These are phyloP conservation scores for Tricholoma flavovirens DNA, from an alignment of 768 basidiomycete genomes.

Conservation along the genomic window DNA sequence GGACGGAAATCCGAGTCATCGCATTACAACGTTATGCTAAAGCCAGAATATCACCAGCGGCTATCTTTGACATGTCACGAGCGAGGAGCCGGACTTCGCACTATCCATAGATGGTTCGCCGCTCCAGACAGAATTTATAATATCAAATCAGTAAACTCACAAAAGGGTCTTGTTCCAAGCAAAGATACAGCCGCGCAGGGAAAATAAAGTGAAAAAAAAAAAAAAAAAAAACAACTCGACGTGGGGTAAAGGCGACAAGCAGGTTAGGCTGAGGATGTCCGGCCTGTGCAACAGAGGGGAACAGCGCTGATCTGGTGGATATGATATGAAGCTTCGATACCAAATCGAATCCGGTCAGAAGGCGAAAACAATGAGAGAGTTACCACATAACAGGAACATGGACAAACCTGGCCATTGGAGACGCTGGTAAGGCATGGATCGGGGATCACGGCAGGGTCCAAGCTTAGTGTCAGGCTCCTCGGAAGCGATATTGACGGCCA, in stretches of 20 bases:
- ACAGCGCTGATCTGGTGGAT: background rate
- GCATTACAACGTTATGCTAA: background rate
- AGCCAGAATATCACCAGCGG: background rate
- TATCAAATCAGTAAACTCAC: background rate
- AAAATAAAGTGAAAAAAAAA: no score
- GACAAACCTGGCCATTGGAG: constrained; percentile 1
- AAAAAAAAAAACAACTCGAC: background rate
- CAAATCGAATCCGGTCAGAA: background rate
- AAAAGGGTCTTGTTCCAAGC: background rate
- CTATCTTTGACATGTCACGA: background rate
- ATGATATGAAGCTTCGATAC: background rate
- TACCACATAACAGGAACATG: background rate
- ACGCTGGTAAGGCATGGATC: background rate
- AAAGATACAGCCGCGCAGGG: no score
- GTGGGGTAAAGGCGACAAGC: no score
- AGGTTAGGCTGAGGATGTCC: background rate
- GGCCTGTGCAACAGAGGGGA: background rate
- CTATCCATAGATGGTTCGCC: background rate
- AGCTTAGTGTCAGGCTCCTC: constrained; percentile 12
- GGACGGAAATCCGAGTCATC: constrained; percentile 1
- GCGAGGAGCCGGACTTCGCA: background rate
- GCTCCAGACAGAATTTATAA: background rate
- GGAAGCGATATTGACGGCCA: constrained; percentile 18
- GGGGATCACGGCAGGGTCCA: constrained; percentile 11
- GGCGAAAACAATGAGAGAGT: constrained; percentile 3